Evolutionary conservation across 2,329 filamentous ascomycete genomes (phyloP).

Genomic region (Phaeosphaeriaceae sp.): DNA sequence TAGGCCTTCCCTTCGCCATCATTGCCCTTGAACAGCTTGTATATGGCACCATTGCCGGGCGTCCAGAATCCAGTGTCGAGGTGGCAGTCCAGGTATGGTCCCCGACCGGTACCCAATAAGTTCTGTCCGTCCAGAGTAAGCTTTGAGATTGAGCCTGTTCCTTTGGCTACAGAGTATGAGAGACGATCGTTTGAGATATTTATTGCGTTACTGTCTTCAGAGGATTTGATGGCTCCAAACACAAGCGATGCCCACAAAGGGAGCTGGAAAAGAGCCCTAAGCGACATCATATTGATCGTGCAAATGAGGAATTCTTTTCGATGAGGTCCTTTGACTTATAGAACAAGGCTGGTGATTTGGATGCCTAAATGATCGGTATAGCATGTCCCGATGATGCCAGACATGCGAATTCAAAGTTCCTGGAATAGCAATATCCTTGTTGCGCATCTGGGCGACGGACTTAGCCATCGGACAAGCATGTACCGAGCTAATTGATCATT

Average conservation of each 20-base stretch:
- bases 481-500: neutral
- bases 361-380: neutral
- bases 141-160: conserved; percentile 13
- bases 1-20: conserved; percentile 62
- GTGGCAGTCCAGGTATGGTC: conserved; percentile 70
- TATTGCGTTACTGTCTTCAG: conserved; percentile 16
- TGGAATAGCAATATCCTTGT: neutral
- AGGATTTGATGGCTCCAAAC: conserved; percentile 17
- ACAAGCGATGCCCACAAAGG: conserved; percentile 12
- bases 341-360: neutral
- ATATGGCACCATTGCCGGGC: conserved; percentile 61
- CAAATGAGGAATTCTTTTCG: neutral
- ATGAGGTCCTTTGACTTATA: neutral
- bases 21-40: conserved; percentile 60
- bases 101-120: conserved; percentile 63
- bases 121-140: conserved; percentile 59
- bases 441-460: neutral
- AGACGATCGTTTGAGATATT: conserved; percentile 24
- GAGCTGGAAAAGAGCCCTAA: neutral
- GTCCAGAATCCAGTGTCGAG: conserved; percentile 68
- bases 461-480: neutral
- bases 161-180: conserved; percentile 21
- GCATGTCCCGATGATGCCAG: neutral
- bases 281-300: neutral
- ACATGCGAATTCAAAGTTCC: neutral